Percentiles rank a stretch among this genome's conserved stretches.
Evolutionary conservation across 2,329 filamentous ascomycete species (phyloP).

Genomic region (Diplodia scrobiculata): DNA sequence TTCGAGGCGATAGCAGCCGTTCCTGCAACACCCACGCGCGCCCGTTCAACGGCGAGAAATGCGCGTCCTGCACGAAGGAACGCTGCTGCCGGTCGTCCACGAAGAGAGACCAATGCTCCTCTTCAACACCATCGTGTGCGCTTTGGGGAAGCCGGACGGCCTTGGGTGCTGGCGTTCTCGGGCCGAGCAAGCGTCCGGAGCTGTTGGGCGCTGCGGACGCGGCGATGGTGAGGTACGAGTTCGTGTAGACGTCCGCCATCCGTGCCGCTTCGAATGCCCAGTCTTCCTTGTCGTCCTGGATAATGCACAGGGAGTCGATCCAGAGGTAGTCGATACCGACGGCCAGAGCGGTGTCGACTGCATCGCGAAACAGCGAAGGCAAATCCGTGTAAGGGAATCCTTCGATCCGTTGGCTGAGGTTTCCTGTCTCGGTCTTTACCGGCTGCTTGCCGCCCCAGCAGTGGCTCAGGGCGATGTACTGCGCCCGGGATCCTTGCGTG

Average conservation of each 20-base stretch:
- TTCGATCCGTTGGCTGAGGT: background rate
- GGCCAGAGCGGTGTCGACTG: constrained; percentile 60
- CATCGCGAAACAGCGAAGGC: constrained; percentile 55
- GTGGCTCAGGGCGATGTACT: background rate
- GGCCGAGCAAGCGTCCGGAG: too few species aligned
- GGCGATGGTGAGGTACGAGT: background rate
- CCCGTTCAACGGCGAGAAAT: too few species aligned
- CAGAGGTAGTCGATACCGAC: constrained; percentile 28
- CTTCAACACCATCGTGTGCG: too few species aligned
- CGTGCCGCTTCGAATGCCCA: constrained; percentile 7
- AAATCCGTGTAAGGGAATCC: background rate
- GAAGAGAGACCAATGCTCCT: too few species aligned
- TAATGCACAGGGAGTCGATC: constrained; percentile 32
- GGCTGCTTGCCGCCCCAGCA: background rate
- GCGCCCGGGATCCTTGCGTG: background rate
- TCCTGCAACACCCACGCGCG: too few species aligned
- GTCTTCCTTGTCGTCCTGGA: constrained; percentile 28
- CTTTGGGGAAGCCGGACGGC: too few species aligned
- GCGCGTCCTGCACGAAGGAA: too few species aligned
- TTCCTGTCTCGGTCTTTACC: background rate
- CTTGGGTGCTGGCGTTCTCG: too few species aligned
- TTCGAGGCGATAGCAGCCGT: too few species aligned
- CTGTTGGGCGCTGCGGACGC: too few species aligned
- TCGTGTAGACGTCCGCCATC: constrained; percentile 8
- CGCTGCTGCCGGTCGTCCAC: too few species aligned